A percentile compares a stretch with the other conserved stretches of the same genome.
Conservation (phyloP, 2,329 filamentous ascomycete species). For the Aspergillus arachidicola region DNA sequence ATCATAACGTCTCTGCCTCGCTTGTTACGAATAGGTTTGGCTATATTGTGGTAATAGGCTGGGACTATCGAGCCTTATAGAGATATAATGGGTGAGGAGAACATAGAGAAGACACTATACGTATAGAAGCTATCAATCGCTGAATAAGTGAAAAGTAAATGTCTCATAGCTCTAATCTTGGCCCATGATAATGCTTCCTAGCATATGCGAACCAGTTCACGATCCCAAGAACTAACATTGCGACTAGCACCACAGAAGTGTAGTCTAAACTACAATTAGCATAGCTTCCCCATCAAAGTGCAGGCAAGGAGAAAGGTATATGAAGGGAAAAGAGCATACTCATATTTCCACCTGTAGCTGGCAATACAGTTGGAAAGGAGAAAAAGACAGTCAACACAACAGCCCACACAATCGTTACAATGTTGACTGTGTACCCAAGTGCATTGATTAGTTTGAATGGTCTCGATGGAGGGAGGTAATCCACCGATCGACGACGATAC, state of each 20-base stretch:
- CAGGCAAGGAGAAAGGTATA: not conserved
- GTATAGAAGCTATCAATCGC: no score
- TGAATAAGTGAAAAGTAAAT: not conserved
- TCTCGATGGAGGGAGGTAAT: conserved; percentile 21
- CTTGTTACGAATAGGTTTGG: not conserved
- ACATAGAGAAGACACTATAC: not conserved
- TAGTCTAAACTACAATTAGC: conserved; percentile 17
- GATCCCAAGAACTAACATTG: conserved; percentile 23
- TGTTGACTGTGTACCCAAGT: conserved; percentile 21
- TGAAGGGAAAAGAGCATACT: conserved; percentile 16
- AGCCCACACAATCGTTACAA: conserved; percentile 21
- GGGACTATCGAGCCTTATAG: not conserved
- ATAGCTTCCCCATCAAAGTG: not conserved
- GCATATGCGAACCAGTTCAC: conserved; percentile 26
- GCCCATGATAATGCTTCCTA: conserved; percentile 23
- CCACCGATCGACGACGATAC: conserved; percentile 10
- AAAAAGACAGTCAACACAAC: conserved; percentile 25
- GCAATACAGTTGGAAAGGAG: conserved; percentile 21
- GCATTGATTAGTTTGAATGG: conserved; percentile 17
- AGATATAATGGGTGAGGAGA: not conserved
- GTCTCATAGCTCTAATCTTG: conserved; percentile 18
- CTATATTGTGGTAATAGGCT: not conserved
- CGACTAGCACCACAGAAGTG: conserved; percentile 20
- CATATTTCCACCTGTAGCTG: conserved; percentile 26
- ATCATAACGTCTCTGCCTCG: not conserved